Conservation (phyloP, 768 basidiomycete species). For the Polyporus arcularius region DNA sequence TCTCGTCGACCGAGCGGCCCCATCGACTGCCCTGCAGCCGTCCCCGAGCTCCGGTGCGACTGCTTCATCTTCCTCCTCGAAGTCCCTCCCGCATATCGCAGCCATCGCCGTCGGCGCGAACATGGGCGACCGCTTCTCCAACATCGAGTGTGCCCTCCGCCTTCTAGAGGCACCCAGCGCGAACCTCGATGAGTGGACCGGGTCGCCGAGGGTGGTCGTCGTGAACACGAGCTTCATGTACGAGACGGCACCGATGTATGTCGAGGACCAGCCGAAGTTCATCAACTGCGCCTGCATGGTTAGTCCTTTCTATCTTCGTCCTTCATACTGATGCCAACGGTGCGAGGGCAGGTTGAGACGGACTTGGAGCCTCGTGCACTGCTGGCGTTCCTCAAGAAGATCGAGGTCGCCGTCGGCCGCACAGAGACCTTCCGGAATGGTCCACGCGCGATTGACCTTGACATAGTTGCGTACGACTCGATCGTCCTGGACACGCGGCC, state of each 20-base stretch:
- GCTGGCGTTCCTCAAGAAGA: conserved; percentile 63
- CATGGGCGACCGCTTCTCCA: conserved; percentile 80
- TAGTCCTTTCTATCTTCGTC: conserved; percentile 30
- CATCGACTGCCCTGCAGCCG: neutral
- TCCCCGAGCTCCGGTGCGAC: neutral
- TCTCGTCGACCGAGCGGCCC: neutral
- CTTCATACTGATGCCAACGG: neutral
- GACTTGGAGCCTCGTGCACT: conserved; percentile 60
- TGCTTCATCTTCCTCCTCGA: neutral
- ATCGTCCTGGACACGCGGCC: conserved; percentile 58
- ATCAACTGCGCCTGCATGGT: conserved; percentile 92
- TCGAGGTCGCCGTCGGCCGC: conserved; percentile 78
- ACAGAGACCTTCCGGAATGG: conserved; percentile 80
- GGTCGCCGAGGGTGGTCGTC: conserved; percentile 39
- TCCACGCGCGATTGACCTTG: conserved; percentile 88
- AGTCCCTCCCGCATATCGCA: conserved; percentile 36
- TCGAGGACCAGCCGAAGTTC: conserved; percentile 85
- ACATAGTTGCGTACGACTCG: conserved; percentile 77
- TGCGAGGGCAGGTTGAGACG: conserved; percentile 67
- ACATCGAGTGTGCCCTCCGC: conserved; percentile 78
- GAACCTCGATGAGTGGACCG: conserved; percentile 17
- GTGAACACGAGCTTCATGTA: conserved; percentile 88
- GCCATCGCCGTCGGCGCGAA: conserved; percentile 90
- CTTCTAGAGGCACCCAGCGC: conserved; percentile 56
- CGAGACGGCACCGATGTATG: conserved; percentile 95